A percentile compares a stretch with the other conserved stretches of the same genome.
phyloP scores from a whole-genome alignment of 73 alveolate species.

The Paramecium pentaurelia region DNA sequence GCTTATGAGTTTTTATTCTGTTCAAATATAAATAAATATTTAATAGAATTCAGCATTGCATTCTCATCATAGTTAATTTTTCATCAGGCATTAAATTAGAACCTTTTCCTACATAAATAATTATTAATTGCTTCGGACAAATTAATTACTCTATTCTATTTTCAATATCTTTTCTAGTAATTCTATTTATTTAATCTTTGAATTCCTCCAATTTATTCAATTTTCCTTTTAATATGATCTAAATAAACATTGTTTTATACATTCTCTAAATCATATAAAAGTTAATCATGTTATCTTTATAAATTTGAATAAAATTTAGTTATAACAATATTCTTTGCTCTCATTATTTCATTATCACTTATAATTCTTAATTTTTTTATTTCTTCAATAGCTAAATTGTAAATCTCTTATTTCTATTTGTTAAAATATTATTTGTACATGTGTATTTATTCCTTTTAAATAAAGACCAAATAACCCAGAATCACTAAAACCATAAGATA shows the following conservation, averaged over 20 bases:
- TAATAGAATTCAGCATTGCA: background rate
- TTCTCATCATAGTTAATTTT: background rate
- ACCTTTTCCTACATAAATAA: background rate
- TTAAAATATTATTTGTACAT: background rate
- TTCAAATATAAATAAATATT: background rate
- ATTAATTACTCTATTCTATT: background rate
- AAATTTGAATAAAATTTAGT: background rate
- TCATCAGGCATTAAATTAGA: background rate
- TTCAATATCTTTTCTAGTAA: background rate
- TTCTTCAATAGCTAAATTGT: background rate
- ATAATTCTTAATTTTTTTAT: background rate
- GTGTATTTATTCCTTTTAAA: background rate
- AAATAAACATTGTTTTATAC: background rate
- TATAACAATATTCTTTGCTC: background rate
- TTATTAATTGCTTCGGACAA: background rate
- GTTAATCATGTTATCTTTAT: background rate
- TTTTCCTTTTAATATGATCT: background rate
- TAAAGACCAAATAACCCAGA: background rate
- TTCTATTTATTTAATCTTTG: background rate
- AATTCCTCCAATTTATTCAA: background rate
- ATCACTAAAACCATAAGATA: background rate
- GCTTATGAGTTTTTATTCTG: background rate
- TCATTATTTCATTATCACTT: background rate
- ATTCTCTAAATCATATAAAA: background rate
- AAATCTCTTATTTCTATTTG: background rate